phyloP scores from a whole-genome alignment of 441 rosid genomes.

The Corymbia citriodora region DNA sequence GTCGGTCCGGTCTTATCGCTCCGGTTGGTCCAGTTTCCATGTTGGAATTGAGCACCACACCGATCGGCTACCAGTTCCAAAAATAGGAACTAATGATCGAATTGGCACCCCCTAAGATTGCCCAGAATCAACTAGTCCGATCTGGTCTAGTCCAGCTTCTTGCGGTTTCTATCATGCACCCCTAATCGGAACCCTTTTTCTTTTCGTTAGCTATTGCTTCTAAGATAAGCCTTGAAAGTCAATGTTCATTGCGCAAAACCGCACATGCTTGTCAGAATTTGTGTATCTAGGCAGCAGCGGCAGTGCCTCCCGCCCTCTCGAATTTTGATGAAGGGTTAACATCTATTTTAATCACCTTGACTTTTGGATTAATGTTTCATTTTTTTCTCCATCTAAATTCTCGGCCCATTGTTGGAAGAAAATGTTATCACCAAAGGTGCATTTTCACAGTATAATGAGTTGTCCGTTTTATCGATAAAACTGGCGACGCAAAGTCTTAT shows the following conservation, averaged over 20 bases:
- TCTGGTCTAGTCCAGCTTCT: no score
- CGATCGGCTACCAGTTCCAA: no score
- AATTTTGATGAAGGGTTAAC: not conserved
- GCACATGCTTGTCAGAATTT: not conserved
- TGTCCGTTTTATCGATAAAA: no score
- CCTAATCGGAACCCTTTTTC: not conserved
- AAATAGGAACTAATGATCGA: no score
- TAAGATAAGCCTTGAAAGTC: not conserved
- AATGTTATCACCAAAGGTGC: not conserved
- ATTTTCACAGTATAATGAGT: not conserved
- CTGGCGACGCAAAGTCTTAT: not conserved
- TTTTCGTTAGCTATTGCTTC: not conserved
- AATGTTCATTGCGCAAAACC: not conserved
- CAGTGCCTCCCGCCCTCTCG: not conserved
- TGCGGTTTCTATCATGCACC: no score
- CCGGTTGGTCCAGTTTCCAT: no score
- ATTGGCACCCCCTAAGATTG: no score
- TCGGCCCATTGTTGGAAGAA: not conserved
- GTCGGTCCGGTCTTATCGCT: no score
- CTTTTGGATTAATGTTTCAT: not conserved
- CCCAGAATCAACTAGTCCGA: no score
- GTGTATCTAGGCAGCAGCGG: not conserved
- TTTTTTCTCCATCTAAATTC: not conserved
- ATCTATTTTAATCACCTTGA: not conserved
- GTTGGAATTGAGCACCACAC: no score